Evolutionary conservation across 2,329 filamentous ascomycete genomes (phyloP), one percentile per base, ranked within the genome.

Genomic region (Penicillium sp.): DNA sequence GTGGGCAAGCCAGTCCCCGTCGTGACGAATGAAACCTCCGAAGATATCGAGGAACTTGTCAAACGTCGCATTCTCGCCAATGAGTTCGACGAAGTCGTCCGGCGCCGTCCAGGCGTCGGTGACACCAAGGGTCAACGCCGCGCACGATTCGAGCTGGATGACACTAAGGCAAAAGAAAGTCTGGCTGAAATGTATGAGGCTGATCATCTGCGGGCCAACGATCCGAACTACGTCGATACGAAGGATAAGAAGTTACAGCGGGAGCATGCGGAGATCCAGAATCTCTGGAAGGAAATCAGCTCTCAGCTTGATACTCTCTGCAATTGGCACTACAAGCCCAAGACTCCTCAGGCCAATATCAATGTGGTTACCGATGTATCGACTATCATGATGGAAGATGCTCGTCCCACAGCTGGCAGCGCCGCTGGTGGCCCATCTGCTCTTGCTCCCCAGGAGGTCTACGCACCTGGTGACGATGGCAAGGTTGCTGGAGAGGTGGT

Each of bases 251-350:
- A 92, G 73, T 76, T 91, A 20, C 84, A 84, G 60, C 88, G 87
- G 55, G 90, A 95, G 65, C 91, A 97, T 73, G 82, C 84, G 52
- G 91, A 96, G 68, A 88, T 97, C 47, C 85, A 88, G 64, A 80
- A 79, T 24, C 78, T 97, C 64, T 99, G 94, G 91, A 88, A 85
- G 61, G 87, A 89, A 29, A 81, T 97, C 46, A 86, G 83, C 65
- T 83, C 83, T 39, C 89, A 90, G 56, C 85, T 99, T 49, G 94
- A 99, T 73, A 85, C 90, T 21, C 84, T 99, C 57, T 92, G 87
- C 73, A 96, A 89, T 70, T 96, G 91, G 87, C 89, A 97, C 75
- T 97, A 96, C 82, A 92, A 90, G 73, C 94, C 94, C 47, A 95
- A 92, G 76, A 87, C 90, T 9, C 82, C 87, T 2, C 88, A 88